Evolutionary conservation across 2,329 filamentous ascomycete species (phyloP), one percentile per base, ranked within the genome.

Genomic region (Ophiostoma pallidulum): DNA sequence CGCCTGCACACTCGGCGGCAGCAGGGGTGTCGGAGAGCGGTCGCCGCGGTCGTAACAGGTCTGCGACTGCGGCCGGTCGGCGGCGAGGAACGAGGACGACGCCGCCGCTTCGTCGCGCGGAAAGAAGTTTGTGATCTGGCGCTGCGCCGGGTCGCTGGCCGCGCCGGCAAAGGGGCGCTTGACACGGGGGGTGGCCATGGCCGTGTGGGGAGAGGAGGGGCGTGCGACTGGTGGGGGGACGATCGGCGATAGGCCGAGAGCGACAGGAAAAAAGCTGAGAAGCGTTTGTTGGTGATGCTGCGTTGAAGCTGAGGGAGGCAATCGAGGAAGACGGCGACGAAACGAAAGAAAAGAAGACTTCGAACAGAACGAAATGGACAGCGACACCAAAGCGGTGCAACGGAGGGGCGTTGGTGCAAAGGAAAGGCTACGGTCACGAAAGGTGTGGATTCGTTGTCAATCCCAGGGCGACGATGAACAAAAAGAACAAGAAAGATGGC

Each of bases 1-100:
- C 31, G 89, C 75, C 65, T 95, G 87, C 28, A 94, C 73, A 8
- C 72, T 72, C 20, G 73, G 65, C 1, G 86, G 80, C 13, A 90
- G 70, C 4, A 63, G 57, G 4, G 79, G 77, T 14, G 65, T 9
- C 61, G 66, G 32, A 41, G 10, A 51, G 28, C 5, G 55, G 54
- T 14, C 58, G 14, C 6, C 36, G 10, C 47, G 18, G 51, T n/a
- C n/a, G n/a, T n/a, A n/a, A n/a, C n/a, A n/a, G n/a, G n/a, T n/a
- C n/a, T n/a, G n/a, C n/a, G n/a, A n/a, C n/a, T n/a, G n/a, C n/a
- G n/a, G n/a, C n/a, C n/a, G n/a, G n/a, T n/a, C n/a, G n/a, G n/a
- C n/a, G n/a, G n/a, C n/a, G n/a, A n/a, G n/a, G n/a, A n/a, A n/a
- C n/a, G n/a, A n/a, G n/a, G n/a, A n/a, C n/a, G n/a, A n/a, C n/a